Percentiles rank a stretch among this genome's conserved stretches.
Evolutionary conservation across 164 flowering plant genomes (phyloP).

Genomic region (Vitis riparia): DNA sequence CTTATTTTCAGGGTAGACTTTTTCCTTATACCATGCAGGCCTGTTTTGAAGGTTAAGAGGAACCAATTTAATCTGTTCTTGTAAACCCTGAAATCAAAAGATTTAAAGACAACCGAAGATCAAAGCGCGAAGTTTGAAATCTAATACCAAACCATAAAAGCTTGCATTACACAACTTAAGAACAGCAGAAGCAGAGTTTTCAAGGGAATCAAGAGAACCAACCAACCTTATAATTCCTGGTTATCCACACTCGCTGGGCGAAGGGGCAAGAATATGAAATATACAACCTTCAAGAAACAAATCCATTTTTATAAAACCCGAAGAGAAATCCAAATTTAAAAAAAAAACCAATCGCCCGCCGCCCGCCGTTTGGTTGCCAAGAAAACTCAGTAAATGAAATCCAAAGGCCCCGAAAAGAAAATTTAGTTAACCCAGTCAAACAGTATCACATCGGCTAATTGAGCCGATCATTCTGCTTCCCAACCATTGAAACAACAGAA

Average conservation of each 20-base stretch:
- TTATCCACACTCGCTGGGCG: slow-evolving; percentile 49
- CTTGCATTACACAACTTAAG: not conserved
- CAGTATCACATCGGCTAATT: no score
- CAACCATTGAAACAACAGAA: not conserved
- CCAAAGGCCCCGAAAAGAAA: not conserved
- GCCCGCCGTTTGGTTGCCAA: not conserved
- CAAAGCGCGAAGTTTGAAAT: not conserved
- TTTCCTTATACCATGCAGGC: slow-evolving; percentile 79
- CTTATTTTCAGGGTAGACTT: slow-evolving; percentile 68
- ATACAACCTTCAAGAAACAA: slow-evolving; percentile 28
- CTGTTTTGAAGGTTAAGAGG: slow-evolving; percentile 55
- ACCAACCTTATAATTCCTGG: slow-evolving; percentile 40
- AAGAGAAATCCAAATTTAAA: no score
- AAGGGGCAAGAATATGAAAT: slow-evolving; percentile 29
- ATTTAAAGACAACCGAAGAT: not conserved
- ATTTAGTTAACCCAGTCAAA: not conserved
- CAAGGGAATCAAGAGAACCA: not conserved
- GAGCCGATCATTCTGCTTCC: not conserved
- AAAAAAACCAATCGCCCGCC: not conserved
- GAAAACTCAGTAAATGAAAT: not conserved
- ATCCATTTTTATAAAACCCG: not conserved
- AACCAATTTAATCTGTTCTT: slow-evolving; percentile 60
- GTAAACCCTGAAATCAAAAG: slow-evolving; percentile 46
- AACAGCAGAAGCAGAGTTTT: not conserved
- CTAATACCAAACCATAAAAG: not conserved